Base-by-base conservation (phyloP, 352 stramenopile species). In the Saprolegnia parasitica region DNA sequence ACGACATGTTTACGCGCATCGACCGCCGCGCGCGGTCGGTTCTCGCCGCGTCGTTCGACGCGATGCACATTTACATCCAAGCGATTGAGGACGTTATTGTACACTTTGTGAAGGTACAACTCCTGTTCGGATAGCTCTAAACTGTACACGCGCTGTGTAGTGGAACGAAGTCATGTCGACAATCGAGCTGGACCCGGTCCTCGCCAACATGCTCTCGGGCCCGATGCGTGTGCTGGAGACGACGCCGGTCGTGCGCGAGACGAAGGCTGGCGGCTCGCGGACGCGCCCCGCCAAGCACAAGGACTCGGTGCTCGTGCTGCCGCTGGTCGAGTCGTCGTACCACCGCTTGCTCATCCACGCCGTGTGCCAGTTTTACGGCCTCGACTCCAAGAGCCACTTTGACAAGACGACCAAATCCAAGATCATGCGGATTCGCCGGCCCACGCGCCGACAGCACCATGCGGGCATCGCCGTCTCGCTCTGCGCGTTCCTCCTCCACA, bases 281-380 rank as follows among this genome's bases (percentile, higher is more conserved):
- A 29, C 90, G 29, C 72, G 78, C 6, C 74, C 79, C 9, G 74
- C 76, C 35, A 84, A 74, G 23, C 84, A 89, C 68, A 90, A 81
- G 57, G 82, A 91, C 21, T 72, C 87, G 18, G 75, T 83, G 24
- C 75, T 96, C 49, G 80, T 89, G 24, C 71, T 96, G 21, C 86
- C 88, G 16, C 78, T 96, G 9, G 62, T 81, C 29, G 84, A 94
- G 65, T 95, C 86, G 54, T 81, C 88, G 4, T 96, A 95, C 68
- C 88, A 96, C 67, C 88, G 88, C 26, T 73, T 96, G 47, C 85
- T 96, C 45, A 78, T 96, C 57, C 88, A 96, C 79, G 91, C 80
- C 21, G 77, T 93, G 10, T 96, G 88, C 77, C 88, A 96, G 73
- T 96, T 95, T 68, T 93, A 93, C 45, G 83, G 84, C 56, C 74